Conservation (phyloP, 176 grass and related monocot genomes). For the sorghum (Sorghum bicolor) region Sorghum_bicolor_NCBIv3 NC_012879.2:55432501-55433000, state of each 20-base stretch:
- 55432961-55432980: neutral
- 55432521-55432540: neutral
- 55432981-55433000: neutral
- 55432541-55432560: neutral
- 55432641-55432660: neutral
- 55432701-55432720: neutral
- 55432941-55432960: neutral
- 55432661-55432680: neutral
- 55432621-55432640: neutral
- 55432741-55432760: neutral
- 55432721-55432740: neutral
- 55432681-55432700: neutral
- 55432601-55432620: neutral
- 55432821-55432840: neutral
- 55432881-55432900: neutral
- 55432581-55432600: neutral
- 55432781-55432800: neutral
- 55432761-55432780: neutral
- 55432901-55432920: neutral
- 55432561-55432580: neutral
- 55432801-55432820: neutral
- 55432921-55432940: slow-evolving; percentile 7
- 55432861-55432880: neutral
- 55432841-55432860: neutral
- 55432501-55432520: neutral